Evolutionary conservation across 768 basidiomycete genomes (phyloP).

Genomic region (Saitozyma podzolica): DNA sequence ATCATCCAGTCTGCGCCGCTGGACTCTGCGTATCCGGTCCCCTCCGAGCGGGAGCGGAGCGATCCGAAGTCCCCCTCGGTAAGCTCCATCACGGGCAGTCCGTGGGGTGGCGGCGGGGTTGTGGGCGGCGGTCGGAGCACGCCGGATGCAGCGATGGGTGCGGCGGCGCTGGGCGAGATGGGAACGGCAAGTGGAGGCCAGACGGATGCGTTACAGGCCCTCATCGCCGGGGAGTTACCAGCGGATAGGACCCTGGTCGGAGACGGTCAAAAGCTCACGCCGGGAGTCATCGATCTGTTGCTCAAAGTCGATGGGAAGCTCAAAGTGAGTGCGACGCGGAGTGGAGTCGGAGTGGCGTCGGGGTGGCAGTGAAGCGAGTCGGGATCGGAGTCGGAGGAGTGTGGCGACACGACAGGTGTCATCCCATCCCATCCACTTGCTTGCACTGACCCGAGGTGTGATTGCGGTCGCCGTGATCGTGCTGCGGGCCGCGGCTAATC

Average conservation of each 20-base stretch:
- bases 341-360: background rate
- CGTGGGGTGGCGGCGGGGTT: too few relatives aligned
- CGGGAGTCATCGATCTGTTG: background rate
- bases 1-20: conserved; percentile 40
- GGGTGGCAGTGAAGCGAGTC: too few relatives aligned
- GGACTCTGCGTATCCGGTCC: conserved; percentile 1
- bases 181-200: too few relatives aligned
- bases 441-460: too few relatives aligned
- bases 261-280: background rate
- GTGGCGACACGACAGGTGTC: too few relatives aligned
- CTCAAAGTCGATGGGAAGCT: background rate
- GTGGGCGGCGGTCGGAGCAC: too few relatives aligned
- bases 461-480: too few relatives aligned
- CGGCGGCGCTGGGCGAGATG: too few relatives aligned
- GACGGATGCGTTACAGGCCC: background rate
- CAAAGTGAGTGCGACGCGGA: background rate
- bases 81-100: background rate
- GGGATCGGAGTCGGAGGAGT: too few relatives aligned
- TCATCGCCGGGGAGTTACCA: background rate
- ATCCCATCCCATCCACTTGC: too few relatives aligned
- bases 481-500: conserved; percentile 1
- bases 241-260: background rate
- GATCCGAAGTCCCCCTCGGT: background rate
- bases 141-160: too few relatives aligned
- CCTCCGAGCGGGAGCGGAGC: background rate